Evolutionary conservation across 176 grass and related monocot species (phyloP).

Genomic region (Aegilops sharonensis): DNA sequence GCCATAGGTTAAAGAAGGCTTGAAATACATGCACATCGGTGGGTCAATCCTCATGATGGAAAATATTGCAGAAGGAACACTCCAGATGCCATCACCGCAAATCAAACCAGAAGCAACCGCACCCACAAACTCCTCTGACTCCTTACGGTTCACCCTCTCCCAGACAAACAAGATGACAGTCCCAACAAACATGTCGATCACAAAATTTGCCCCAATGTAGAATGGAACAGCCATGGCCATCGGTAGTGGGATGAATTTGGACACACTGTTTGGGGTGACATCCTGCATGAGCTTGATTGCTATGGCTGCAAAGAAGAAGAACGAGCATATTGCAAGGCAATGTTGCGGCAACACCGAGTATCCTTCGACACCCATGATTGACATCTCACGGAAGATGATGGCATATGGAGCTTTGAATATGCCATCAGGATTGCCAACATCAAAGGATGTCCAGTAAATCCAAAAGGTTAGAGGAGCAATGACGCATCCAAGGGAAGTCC

Average conservation of each 20-base stretch:
- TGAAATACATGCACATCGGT: background rate
- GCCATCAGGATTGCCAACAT: slow-evolving; percentile 64
- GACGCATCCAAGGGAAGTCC: slow-evolving; percentile 75
- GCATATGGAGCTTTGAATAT: slow-evolving; percentile 79
- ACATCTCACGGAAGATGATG: slow-evolving; percentile 80
- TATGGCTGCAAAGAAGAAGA: slow-evolving; percentile 56
- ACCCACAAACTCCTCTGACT: slow-evolving; percentile 53
- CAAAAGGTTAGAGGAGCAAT: slow-evolving; percentile 74
- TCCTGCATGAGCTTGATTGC: slow-evolving; percentile 55
- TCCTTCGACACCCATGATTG: slow-evolving; percentile 69
- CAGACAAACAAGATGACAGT: slow-evolving; percentile 60
- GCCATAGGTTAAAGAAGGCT: background rate
- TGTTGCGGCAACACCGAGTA: slow-evolving; percentile 51
- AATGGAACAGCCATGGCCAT: slow-evolving; percentile 94
- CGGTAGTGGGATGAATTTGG: slow-evolving; percentile 60
- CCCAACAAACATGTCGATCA: slow-evolving; percentile 74
- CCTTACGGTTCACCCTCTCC: slow-evolving; percentile 55
- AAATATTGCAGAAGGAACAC: background rate
- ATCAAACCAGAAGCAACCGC: slow-evolving; percentile 83
- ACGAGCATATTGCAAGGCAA: slow-evolving; percentile 71
- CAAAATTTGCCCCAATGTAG: slow-evolving; percentile 73
- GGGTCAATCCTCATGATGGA: background rate
- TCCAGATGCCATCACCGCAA: slow-evolving; percentile 85
- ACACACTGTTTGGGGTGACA: slow-evolving; percentile 34
- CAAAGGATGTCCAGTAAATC: slow-evolving; percentile 84